A percentile compares a stretch with the other conserved stretches of the same genome.
Evolutionary conservation across 2,329 filamentous ascomycete species (phyloP).

Genomic region (Curvularia spicifera): DNA sequence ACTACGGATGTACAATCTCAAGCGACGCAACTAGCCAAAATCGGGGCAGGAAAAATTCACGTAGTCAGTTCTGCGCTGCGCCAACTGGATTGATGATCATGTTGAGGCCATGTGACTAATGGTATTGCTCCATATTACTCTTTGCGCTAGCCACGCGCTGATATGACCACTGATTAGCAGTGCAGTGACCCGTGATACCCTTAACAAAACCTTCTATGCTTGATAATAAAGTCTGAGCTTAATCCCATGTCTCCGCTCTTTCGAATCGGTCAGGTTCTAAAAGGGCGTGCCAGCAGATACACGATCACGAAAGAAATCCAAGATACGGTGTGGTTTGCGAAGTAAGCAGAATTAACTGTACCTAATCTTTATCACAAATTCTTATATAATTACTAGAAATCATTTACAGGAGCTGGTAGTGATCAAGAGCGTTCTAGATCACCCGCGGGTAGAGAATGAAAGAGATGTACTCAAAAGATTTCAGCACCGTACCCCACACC

Average conservation of each 20-base stretch:
- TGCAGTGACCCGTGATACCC: too few relatives aligned
- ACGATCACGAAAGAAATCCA: constrained; percentile 28
- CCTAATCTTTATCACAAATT: background rate
- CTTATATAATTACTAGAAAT: constrained; percentile 11
- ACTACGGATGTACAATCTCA: too few relatives aligned
- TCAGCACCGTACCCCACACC: constrained; percentile 28
- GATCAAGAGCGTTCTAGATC: constrained; percentile 30
- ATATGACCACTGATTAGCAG: too few relatives aligned
- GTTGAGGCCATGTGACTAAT: too few relatives aligned
- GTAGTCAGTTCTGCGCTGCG: too few relatives aligned
- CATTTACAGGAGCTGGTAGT: constrained; percentile 22
- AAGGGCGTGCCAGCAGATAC: constrained; percentile 20
- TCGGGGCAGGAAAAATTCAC: too few relatives aligned
- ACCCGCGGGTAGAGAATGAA: constrained; percentile 37
- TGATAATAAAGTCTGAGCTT: too few relatives aligned
- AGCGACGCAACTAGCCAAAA: too few relatives aligned
- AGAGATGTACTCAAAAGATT: constrained; percentile 33
- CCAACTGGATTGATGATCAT: too few relatives aligned
- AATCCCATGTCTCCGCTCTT: constrained; percentile 9
- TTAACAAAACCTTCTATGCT: too few relatives aligned
- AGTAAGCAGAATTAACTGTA: constrained; percentile 14
- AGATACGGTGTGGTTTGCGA: constrained; percentile 30
- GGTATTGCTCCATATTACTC: too few relatives aligned
- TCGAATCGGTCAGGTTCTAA: constrained; percentile 26
- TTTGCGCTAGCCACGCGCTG: too few relatives aligned